A percentile compares a stretch with the other conserved stretches of the same genome.
Evolutionary conservation across 371 early-diverging fungal species (phyloP).

Genomic region (Catenaria anguillulae): DNA sequence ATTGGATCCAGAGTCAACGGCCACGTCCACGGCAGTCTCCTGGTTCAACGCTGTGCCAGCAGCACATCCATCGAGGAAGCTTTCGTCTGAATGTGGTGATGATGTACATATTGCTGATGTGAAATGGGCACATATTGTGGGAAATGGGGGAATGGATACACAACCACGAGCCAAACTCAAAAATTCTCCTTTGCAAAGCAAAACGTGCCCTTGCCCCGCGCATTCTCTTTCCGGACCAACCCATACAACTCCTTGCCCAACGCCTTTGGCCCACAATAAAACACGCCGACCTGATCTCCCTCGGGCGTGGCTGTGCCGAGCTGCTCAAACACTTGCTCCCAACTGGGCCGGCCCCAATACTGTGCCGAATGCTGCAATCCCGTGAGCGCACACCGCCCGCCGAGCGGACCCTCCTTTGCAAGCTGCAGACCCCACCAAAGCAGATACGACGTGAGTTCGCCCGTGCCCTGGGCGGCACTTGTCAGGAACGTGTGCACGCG

Average conservation of each 20-base stretch:
- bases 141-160: too few species aligned
- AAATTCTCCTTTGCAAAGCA: not conserved
- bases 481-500: slow-evolving; percentile 11
- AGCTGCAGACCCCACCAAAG: slow-evolving; percentile 10
- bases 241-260: slow-evolving; percentile 13
- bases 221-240: not conserved
- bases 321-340: slow-evolving; percentile 26
- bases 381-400: slow-evolving; percentile 28
- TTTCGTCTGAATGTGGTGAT: too few species aligned
- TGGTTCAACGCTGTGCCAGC: too few species aligned
- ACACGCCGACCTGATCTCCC: slow-evolving; percentile 31
- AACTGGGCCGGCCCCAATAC: slow-evolving; percentile 34
- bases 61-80: too few species aligned
- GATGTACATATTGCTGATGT: too few species aligned
- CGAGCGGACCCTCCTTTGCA: slow-evolving; percentile 25
- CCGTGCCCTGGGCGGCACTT: not conserved
- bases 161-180: too few species aligned
- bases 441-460: slow-evolving; percentile 12
- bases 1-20: too few species aligned
- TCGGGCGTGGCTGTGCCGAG: slow-evolving; percentile 17
- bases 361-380: slow-evolving; percentile 25
- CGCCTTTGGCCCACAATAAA: slow-evolving; percentile 39
- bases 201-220: not conserved
- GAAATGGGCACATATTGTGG: too few species aligned
- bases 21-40: too few species aligned